Conservation (phyloP, 1,284 basidiomycete species). For the Hortiboletus rubellus region DNA sequence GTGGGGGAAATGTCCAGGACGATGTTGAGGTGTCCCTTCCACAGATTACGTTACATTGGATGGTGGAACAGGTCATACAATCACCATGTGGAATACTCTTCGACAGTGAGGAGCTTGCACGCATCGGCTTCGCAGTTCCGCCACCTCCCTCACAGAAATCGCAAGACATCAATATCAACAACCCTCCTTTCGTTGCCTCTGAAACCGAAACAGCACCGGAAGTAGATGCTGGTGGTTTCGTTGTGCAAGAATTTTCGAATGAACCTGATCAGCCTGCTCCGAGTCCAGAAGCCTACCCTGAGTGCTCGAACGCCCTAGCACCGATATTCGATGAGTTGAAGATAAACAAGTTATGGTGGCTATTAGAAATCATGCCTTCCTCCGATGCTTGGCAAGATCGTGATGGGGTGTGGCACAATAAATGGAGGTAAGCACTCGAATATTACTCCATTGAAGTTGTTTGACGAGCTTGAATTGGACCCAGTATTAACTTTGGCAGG, state of each 20-base stretch:
- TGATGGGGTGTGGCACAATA: conserved; percentile 25
- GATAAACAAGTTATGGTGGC: conserved; percentile 28
- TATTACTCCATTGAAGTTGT: neutral
- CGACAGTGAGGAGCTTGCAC: conserved; percentile 41
- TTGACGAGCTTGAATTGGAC: conserved; percentile 1
- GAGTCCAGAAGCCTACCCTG: conserved; percentile 2
- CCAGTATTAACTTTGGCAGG: conserved; percentile 32
- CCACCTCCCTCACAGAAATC: neutral
- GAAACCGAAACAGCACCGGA: neutral
- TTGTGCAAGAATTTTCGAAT: neutral
- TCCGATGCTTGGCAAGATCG: conserved; percentile 31
- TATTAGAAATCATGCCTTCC: conserved; percentile 32
- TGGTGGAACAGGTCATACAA: conserved; percentile 57
- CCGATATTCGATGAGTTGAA: conserved; percentile 28
- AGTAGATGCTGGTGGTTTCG: neutral
- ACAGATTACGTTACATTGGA: conserved; percentile 71
- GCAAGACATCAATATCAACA: neutral
- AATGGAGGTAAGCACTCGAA: conserved; percentile 27
- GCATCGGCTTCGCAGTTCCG: conserved; percentile 32
- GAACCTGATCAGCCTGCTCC: neutral
- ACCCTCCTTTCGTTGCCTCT: neutral
- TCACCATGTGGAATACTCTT: conserved; percentile 55
- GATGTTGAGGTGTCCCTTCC: conserved; percentile 45
- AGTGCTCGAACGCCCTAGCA: conserved; percentile 29
- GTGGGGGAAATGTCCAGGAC: conserved; percentile 59